Evolutionary conservation across 805 yeast species (phyloP).

Genomic region (Barnettozyma pratensis): DNA sequence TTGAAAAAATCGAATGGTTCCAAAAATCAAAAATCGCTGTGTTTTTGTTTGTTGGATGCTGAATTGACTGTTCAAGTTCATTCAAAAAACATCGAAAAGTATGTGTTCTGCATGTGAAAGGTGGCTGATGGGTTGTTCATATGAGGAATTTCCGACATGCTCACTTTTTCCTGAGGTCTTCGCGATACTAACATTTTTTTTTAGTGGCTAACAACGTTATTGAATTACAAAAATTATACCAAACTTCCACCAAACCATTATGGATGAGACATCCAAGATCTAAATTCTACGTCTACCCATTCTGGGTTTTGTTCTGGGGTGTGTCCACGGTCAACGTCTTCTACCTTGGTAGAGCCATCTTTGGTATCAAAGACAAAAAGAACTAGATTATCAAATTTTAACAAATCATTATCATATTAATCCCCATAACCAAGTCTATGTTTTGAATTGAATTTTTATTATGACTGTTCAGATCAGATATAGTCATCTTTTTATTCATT

Average conservation of each 20-base stretch:
- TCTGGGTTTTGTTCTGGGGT: constrained; percentile 27
- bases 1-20: constrained; percentile 5
- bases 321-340: constrained; percentile 21
- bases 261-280: constrained; percentile 45
- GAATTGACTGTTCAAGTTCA: background rate
- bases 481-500: background rate
- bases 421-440: background rate
- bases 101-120: background rate
- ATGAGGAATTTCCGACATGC: too few species aligned
- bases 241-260: constrained; percentile 50
- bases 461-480: too few species aligned
- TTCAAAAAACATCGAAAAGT: constrained; percentile 1
- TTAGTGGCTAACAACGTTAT: constrained; percentile 39
- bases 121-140: background rate
- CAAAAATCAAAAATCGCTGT: background rate
- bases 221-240: constrained; percentile 55
- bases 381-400: constrained; percentile 1
- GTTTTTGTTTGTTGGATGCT: background rate
- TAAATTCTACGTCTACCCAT: constrained; percentile 28
- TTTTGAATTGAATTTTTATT: too few species aligned
- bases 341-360: constrained; percentile 58
- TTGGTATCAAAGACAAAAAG: constrained; percentile 53
- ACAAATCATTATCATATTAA: background rate
- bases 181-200: constrained; percentile 13
- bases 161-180: too few species aligned